A percentile compares a stretch with the other conserved stretches of the same genome.
Conservation (phyloP, 116 monocot species). For the Zostera marina region DNA sequence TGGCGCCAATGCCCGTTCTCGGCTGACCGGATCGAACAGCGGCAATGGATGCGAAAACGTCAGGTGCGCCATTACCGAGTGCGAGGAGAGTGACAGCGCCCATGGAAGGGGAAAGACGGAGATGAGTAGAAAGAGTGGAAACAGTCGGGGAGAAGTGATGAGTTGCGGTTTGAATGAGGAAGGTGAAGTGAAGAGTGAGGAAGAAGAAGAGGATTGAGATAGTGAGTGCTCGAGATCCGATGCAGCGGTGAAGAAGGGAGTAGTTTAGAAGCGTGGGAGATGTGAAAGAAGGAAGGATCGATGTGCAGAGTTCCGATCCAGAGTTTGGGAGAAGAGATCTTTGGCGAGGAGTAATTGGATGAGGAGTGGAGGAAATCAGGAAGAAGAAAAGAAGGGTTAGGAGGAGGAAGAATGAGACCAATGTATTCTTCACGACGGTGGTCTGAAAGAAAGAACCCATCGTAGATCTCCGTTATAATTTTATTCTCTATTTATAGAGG, state of each 20-base stretch:
- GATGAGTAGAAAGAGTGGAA: conserved; percentile 31
- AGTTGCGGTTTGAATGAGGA: conserved; percentile 38
- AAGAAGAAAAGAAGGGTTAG: conserved; percentile 12
- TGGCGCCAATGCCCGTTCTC: conserved; percentile 59
- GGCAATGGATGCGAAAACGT: conserved; percentile 55
- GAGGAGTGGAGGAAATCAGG: conserved; percentile 1
- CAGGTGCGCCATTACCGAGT: conserved; percentile 88
- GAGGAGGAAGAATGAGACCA: conserved; percentile 9
- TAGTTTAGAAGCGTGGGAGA: conserved; percentile 30
- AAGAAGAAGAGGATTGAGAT: conserved; percentile 29
- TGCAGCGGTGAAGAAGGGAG: conserved; percentile 30
- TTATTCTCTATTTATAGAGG: too few species aligned
- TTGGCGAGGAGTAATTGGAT: background rate
- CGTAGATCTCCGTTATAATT: too few species aligned
- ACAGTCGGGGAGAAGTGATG: conserved; percentile 56
- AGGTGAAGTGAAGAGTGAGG: conserved; percentile 45
- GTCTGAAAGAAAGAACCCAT: too few species aligned
- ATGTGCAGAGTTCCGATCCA: background rate
- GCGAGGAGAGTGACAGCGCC: conserved; percentile 85
- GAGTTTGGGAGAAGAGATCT: background rate
- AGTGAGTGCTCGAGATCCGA: conserved; percentile 12
- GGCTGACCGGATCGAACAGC: conserved; percentile 49
- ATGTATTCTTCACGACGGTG: background rate
- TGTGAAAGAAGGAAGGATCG: background rate
- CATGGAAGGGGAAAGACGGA: conserved; percentile 50